Evolutionary conservation across 2,329 filamentous ascomycete genomes (phyloP), one percentile per base, ranked within the genome.

Genomic region (Myotisia sp.): DNA sequence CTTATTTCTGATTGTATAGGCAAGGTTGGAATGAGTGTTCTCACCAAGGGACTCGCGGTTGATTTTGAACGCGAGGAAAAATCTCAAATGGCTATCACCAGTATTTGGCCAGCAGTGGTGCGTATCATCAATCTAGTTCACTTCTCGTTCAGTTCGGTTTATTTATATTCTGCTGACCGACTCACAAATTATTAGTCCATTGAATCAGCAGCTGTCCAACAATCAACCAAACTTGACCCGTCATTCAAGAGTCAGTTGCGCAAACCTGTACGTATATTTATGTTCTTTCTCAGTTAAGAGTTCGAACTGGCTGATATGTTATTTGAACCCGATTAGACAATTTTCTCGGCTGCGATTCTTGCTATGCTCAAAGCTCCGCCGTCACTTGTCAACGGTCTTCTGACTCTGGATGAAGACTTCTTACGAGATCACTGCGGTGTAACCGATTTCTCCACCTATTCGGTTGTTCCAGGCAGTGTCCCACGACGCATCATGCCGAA

Each of bases 361-460:
- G 78, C 70, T 1, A 79, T 92, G 55, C 61, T 90, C 2, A 53
- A 58, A 6, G 68, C 77, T 0, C 71, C 76, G 0, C 58, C 71
- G 0, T 42, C 59, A 1, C 54, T 56, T 3, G 76, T 90, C 14
- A 92, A 83, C 50, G 84, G 83, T 0, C 57, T 71, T 27, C 59
- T 87, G 4, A 65, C 77, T 38, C 68, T 85, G 1, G 84, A 92
- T 47, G 83, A 92, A 51, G 83, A 92, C 50, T 90, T 85, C 44
- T 61, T 92, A 19, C 64, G 79, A 12, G 62, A 68, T 5, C 65
- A 76, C 39, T 64, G 59, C 13, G 74, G 76, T 1, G 63, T 85
- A 3, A 64, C 57, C 0, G 80, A 92, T 51, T 90, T 92, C 46
- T 67, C 66, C 0, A 70, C 73, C 47, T 92, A 92, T 51, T 71